Evolutionary conservation across 23 red algal species (phyloP), one percentile per base, ranked within the genome.

Genomic region (Gracilaria domingensis): DNA sequence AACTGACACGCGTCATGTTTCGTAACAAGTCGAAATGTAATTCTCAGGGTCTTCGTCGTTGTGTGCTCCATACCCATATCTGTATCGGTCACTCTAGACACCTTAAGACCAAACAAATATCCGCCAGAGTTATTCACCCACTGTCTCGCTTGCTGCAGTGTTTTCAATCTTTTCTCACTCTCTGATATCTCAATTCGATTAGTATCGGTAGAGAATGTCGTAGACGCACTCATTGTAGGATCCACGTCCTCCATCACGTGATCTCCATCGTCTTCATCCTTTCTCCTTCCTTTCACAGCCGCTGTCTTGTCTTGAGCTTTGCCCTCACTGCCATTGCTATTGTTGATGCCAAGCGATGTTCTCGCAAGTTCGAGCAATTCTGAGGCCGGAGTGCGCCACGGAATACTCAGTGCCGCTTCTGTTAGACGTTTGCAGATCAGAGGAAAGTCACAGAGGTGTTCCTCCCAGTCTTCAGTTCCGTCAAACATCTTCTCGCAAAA

Each of bases 401-500:
- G 42, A 75, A 72, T 70, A 25, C 28, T 87, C 35, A 75, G 20
- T 11, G 83, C 83, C 8, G 83, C 33, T 29, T 66, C 61, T 47
- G 61, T 32, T 14, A 89, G 49, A 30, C 86, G 86, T 37, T 80
- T 80, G 20, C 69, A 53, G 49, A 89, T 64, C 21, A 79, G 51
- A 20, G 86, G 70, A 12, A 89, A 89, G 71, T 89, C 86, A 26
- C 72, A 61, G 7, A 89, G 49, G 28, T 39, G 25, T 48, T 34
- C 61, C 49, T 89, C 86, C 86, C 86, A 89, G 9, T 70, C n/a
- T 29, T 51, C 12, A 14, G 42, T 49, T 33, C 66, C 86, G 26
- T 37, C 57, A 47, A 61, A 89, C 57, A 78, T 67, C 55, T 89
- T 60, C 56, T 80, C 71, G 73, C 86, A 89, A 7, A 54, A 34